A percentile compares a stretch with the other conserved stretches of the same genome.
Conservation (phyloP, 768 basidiomycete genomes). For the Podaxis sp. region DNA sequence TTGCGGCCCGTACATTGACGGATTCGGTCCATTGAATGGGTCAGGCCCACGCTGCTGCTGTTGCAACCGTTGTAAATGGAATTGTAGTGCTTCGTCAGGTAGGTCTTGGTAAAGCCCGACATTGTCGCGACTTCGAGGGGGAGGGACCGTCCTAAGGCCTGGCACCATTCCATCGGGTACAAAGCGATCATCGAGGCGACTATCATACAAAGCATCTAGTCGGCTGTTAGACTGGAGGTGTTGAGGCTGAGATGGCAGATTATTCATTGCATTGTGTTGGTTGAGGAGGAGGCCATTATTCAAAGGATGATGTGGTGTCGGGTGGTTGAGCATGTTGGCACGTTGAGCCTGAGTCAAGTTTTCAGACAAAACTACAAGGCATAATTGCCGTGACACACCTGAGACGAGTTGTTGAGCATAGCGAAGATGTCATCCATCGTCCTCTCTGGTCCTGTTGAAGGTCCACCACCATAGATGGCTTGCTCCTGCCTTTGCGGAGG, state of each 20-base stretch:
- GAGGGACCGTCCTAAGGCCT: slow-evolving; percentile 67
- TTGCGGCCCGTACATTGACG: slow-evolving; percentile 56
- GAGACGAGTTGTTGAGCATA: slow-evolving; percentile 75
- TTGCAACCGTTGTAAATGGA: slow-evolving; percentile 57
- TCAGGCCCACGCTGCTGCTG: slow-evolving; percentile 53
- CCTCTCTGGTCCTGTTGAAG: slow-evolving; percentile 40
- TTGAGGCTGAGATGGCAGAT: slow-evolving; percentile 31
- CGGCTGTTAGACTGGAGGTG: slow-evolving; percentile 48
- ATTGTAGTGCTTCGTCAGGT: slow-evolving; percentile 60
- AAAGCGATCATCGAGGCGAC: slow-evolving; percentile 75
- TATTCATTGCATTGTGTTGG: slow-evolving; percentile 24
- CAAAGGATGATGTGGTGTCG: slow-evolving; percentile 18
- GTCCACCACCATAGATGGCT: slow-evolving; percentile 28
- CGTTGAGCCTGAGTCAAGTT: slow-evolving; percentile 30
- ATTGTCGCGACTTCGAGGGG: slow-evolving; percentile 60
- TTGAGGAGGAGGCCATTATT: slow-evolving; percentile 35
- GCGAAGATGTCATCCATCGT: slow-evolving; percentile 81
- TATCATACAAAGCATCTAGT: slow-evolving; percentile 71
- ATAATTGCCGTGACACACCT: slow-evolving; percentile 46
- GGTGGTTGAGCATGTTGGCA: slow-evolving; percentile 24
- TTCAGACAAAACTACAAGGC: background rate
- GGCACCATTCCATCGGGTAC: slow-evolving; percentile 87
- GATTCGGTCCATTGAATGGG: slow-evolving; percentile 50
- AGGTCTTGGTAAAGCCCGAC: slow-evolving; percentile 55
- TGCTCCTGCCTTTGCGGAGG: slow-evolving; percentile 49